Evolutionary conservation across 2,329 filamentous ascomycete genomes (phyloP), one percentile per base, ranked within the genome.

Genomic region (Aspergillus piperis): DNA sequence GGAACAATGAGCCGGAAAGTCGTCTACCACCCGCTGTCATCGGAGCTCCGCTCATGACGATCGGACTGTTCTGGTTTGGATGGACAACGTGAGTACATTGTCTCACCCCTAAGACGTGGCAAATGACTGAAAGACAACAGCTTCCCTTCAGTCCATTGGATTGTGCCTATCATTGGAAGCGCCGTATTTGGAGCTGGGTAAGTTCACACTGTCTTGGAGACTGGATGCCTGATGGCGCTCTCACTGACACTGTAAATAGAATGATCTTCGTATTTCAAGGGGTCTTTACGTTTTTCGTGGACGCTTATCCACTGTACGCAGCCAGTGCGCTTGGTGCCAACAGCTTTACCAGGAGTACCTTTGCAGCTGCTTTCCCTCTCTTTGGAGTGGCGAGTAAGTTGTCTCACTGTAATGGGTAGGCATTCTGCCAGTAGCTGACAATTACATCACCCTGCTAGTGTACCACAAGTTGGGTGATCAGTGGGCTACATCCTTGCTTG

Each of bases 51-150:
- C 75, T 96, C 5, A 90, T 93, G 23, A 90, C 91, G 5, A 78
- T 89, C 57, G 90, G 90, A 3, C 77, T 97, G 17, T 95, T 96
- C 74, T 89, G 89, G 80, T 96, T 96, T 77, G 91, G 86, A 10
- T 96, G 91, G 90, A 92, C 90, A 6, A 88, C 88, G 15, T 91
- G 86, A 71, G 74, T 86, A 36, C 57, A 62, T 1, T 3, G 2
- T 13, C 19, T 13, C 36, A 30, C 2, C 2, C 6, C 38, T n/a
- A 3, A 6, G 3, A 7, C 8, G 3, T 8, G 10, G 4, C 21
- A 19, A 15, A 25, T 23, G 32, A 10, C 21, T 54, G 25, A 53
- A 25, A 7, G 3, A 3, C 11, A 10, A 2, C 3, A 55, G 53
- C 15, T 5, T 44, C 1, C 39, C 53, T 25, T 47, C 41, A 1